Base-by-base conservation (phyloP, 768 basidiomycete species). In the Pleurotus giganteus region DNA sequence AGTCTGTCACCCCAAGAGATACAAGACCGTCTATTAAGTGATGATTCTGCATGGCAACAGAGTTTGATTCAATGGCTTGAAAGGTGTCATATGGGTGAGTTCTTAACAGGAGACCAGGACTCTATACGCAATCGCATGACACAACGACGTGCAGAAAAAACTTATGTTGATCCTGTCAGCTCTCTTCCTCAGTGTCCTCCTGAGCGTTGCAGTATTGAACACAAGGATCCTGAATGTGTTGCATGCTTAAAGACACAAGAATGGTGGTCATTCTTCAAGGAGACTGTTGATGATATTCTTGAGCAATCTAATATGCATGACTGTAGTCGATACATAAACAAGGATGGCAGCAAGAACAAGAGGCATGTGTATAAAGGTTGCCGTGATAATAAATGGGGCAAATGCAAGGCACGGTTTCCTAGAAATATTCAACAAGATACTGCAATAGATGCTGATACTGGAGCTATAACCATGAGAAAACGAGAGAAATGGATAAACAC, bases 31-130 rank as follows among this genome's bases (percentile, higher is more conserved):
- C 5, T 41, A 6, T 21, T 41, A 1, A 4, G 3, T 9, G n/a
- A n/a, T n/a, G 39, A 41, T 41, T n/a, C n/a, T n/a, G 21, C 4
- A n/a, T 41, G 39, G 39, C 63, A 65, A 42, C 49, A 60, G 23
- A 50, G 46, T 11, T 19, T 75, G 1, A 47, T 75, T 0, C 27
- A 55, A 15, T 75, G 70, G 56, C 36, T 76, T 2, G 73, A 75
- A 51, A 51, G 53, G 7, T 51, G 47, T 12, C 69, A 71, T 55
- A 45, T 56, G 1, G 75, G 73, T 5, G 65, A 72, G 27, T 71
- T 71, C 44, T 13, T 56, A 7, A 65, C 61, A 8, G 69, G 64
- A 1, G 50, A 61, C 0, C 49, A 60, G 23, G 58, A 58, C 4
- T 55, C 65, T 0, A 56, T 70, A 4, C 5, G 45, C 37, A 36